Percentiles rank a stretch among this genome's conserved stretches.
These are phyloP conservation scores for Cryptococcus sp. DNA, from an alignment of 1,284 basidiomycete genomes.

Conservation along the genomic window DNA sequence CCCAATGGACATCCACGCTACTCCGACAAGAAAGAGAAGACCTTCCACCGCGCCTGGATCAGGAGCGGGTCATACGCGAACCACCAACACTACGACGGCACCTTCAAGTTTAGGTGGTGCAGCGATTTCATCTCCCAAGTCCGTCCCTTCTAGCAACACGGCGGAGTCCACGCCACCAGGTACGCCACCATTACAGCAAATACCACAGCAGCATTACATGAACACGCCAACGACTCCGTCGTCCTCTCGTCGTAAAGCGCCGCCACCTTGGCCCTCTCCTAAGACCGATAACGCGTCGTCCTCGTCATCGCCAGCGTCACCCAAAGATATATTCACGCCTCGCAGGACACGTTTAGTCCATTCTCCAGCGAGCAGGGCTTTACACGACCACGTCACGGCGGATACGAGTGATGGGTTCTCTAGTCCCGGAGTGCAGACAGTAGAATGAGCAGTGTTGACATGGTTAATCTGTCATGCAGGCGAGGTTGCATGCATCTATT, in stretches of 20 bases:
- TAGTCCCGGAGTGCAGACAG: not conserved
- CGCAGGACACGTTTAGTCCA: conserved; percentile 4
- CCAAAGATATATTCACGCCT: conserved; percentile 16
- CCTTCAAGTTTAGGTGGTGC: not conserved
- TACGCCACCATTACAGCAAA: not conserved
- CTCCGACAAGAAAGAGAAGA: conserved; percentile 20
- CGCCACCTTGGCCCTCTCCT: conserved; percentile 17
- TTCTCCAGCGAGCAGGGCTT: conserved; percentile 4
- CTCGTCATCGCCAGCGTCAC: conserved; percentile 4
- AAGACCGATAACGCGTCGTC: not conserved
- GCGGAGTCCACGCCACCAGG: too few species aligned
- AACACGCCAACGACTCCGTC: conserved; percentile 6
- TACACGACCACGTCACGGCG: conserved; percentile 11
- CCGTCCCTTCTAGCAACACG: not conserved
- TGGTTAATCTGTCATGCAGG: not conserved
- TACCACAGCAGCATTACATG: not conserved
- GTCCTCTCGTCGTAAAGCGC: conserved; percentile 15
- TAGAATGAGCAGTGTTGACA: not conserved
- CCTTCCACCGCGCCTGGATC: not conserved
- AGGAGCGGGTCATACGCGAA: not conserved
- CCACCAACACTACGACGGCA: not conserved
- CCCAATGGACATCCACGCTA: conserved; percentile 34
- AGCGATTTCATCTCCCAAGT: not conserved
- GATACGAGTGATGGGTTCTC: not conserved
- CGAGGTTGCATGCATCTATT: not conserved